Base-by-base conservation (phyloP, 192 early-diverging fungal species). In the Lunasporangiospora selenospora region DNA sequence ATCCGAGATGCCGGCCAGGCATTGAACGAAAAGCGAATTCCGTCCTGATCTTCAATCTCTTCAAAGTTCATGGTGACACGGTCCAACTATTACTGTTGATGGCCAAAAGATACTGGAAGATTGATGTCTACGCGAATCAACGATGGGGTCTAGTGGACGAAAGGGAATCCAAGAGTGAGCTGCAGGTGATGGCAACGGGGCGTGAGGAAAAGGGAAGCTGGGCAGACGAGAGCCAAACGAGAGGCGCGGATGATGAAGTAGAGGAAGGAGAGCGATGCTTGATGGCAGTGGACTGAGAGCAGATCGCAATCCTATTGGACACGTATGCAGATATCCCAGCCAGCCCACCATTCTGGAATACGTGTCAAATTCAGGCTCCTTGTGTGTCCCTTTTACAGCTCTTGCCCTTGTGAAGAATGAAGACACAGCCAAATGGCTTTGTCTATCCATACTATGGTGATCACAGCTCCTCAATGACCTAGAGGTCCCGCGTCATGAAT, bases 1-100 rank as follows among this genome's bases (percentile, higher is more conserved):
- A 94, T 75, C 36, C 94, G 90, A 26, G 93, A 94, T 65, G 90
- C 88, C 15, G 97, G 96, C 85, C 95, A 94, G 29, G 94, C 94
- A 81, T 99, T 99, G 95, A 96, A 99, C 41, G 97, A 92, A 75
- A 96, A 90, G 19, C 97, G 89, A 59, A 98, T 86, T 48, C 97
- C 97, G 66, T 97, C 95, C 67, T 88, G 86, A 76, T 99, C 97
- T 87, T 99, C 88, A 42, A 95, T 88, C 43, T 88, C 88, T 53
- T 93, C 89, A 79, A 93, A 93, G 69, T 90, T 88, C 91, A 93
- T 93, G 58, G 40, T 39, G 21, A 24, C 29, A 23, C 18, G 7
- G 21, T 11, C 12, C 6, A 38, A 7, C 16, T 36, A 33, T 44
- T 44, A 15, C 37, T 10, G 15, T 13, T 53, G 23, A 21, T 39